Conservation (phyloP, 2,329 filamentous ascomycete species). For the Aspergillus carbonarius region DNA sequence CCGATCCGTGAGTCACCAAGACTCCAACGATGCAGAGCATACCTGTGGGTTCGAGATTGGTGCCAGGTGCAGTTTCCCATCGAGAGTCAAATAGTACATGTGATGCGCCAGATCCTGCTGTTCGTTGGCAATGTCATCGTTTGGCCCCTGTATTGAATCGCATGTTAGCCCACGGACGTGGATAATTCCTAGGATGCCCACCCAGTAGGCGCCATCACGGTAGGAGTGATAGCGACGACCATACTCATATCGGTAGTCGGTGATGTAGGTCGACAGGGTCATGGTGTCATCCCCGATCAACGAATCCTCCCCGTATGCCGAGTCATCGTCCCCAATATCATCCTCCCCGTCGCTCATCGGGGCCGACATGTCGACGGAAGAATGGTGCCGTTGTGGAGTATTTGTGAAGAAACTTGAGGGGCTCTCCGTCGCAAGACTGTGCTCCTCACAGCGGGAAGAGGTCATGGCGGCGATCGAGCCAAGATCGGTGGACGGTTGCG, state of each 20-base stretch:
- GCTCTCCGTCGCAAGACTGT: neutral
- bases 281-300: conserved; percentile 25
- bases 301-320: conserved; percentile 21
- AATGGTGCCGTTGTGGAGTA: neutral
- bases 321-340: conserved; percentile 15
- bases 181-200: conserved; percentile 1
- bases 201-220: conserved; percentile 29
- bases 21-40: neutral
- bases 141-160: conserved; percentile 15
- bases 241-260: conserved; percentile 31
- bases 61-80: conserved; percentile 31
- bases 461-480: conserved; percentile 7
- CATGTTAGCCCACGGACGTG: neutral
- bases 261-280: conserved; percentile 29
- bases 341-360: conserved; percentile 6
- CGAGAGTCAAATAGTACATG: conserved; percentile 38
- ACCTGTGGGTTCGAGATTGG: conserved; percentile 26
- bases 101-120: conserved; percentile 36
- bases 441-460: conserved; percentile 2
- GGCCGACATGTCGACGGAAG: neutral
- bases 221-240: conserved; percentile 37
- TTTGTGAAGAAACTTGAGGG: neutral
- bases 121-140: conserved; percentile 25
- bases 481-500: conserved; percentile 6
- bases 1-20: neutral